These are phyloP conservation scores for Ogataea hybrid DNA, from an alignment of 1,139 yeast genomes.

Conservation along the genomic window DNA sequence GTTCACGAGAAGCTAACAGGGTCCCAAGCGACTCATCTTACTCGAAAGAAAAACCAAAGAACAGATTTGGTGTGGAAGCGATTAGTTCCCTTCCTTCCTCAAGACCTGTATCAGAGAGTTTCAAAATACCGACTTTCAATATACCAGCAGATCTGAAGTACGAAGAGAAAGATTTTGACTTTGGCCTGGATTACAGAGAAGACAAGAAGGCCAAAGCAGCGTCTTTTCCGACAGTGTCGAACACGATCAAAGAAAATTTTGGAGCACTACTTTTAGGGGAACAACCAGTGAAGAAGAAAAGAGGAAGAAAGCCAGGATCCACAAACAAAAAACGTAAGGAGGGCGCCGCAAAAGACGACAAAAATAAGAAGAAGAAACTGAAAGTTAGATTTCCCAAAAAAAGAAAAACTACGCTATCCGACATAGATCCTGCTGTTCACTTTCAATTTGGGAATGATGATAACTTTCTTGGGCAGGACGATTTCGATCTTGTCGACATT, in stretches of 20 bases:
- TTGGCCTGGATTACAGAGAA: constrained; percentile 5
- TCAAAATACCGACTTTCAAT: constrained; percentile 15
- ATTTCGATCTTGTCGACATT: constrained; percentile 7
- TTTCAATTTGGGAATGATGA: constrained; percentile 10
- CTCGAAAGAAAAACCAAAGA: constrained; percentile 11
- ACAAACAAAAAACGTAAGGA: constrained; percentile 18
- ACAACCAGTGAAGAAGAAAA: constrained; percentile 13
- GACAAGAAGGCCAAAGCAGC: constrained; percentile 10
- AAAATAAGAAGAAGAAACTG: constrained; percentile 14
- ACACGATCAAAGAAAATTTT: constrained; percentile 5
- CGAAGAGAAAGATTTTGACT: constrained; percentile 9
- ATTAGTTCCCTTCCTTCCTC: constrained; percentile 18
- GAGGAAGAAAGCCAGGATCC: constrained; percentile 20
- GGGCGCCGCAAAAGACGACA: constrained; percentile 10
- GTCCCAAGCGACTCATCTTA: constrained; percentile 11
- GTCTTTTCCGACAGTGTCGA: constrained; percentile 10
- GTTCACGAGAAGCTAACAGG: constrained; percentile 16
- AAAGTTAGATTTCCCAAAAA: constrained; percentile 15
- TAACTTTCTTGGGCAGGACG: constrained; percentile 9
- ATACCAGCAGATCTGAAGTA: constrained; percentile 17
- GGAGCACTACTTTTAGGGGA: not conserved
- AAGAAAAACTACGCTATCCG: constrained; percentile 8
- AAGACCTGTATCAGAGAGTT: constrained; percentile 13
- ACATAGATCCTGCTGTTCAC: constrained; percentile 11
- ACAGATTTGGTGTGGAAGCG: constrained; percentile 13